phyloP scores from a whole-genome alignment of 306 rosid genomes.

The Ziziphus jujuba region DNA sequence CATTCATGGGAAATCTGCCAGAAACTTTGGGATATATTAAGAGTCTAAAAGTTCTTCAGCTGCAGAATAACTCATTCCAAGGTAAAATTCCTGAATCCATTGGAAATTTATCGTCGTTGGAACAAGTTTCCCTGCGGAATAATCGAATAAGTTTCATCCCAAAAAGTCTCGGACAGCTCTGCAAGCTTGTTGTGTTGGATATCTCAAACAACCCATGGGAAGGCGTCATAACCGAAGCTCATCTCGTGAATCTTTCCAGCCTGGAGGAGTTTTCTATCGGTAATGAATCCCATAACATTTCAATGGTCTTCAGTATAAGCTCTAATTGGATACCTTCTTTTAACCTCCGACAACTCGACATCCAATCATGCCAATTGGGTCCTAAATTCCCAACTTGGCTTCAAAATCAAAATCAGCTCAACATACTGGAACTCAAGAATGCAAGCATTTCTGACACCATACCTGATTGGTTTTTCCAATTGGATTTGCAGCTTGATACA shows the following conservation, averaged over 20 bases:
- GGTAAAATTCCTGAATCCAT: too few relatives aligned
- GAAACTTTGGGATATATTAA: too few relatives aligned
- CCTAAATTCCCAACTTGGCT: constrained; percentile 34
- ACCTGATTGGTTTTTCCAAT: too few relatives aligned
- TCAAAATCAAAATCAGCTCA: constrained; percentile 15
- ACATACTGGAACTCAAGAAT: background rate
- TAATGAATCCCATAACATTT: background rate
- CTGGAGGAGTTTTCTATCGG: background rate
- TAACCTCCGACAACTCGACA: background rate
- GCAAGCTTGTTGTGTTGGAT: background rate
- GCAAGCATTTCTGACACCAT: background rate
- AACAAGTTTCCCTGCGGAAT: too few relatives aligned
- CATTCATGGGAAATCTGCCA: too few relatives aligned
- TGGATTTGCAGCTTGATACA: too few relatives aligned
- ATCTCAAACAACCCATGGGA: background rate
- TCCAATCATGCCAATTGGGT: constrained; percentile 12
- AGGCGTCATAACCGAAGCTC: constrained; percentile 25
- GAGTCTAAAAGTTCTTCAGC: too few relatives aligned
- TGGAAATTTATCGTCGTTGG: too few relatives aligned
- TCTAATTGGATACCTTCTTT: constrained; percentile 37
- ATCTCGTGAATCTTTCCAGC: constrained; percentile 8
- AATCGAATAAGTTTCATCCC: background rate
- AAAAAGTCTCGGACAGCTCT: constrained; percentile 17
- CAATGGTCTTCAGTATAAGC: constrained; percentile 20
- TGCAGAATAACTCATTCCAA: too few relatives aligned